Base-by-base conservation (phyloP, 177 flowering plant genomes). In the Telopea speciosissima region DNA sequence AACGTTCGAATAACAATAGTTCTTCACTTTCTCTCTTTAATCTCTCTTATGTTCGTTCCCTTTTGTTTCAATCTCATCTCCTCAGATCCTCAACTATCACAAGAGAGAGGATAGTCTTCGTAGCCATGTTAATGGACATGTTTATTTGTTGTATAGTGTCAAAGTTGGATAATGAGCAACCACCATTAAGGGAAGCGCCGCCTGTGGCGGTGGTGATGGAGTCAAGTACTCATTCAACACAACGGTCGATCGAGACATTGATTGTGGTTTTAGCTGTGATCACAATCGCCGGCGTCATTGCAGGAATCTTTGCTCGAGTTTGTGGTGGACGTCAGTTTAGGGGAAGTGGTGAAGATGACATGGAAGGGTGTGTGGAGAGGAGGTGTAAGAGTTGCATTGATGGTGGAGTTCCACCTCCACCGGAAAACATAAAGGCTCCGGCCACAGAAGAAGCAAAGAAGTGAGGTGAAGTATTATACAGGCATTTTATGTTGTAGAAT, bases 341-440 rank as follows among this genome's bases (percentile, higher is more conserved):
- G 5, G 85, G 83, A 60, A 73, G 24, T 45, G 90, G 88, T 3
- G 95, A 87, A 58, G 70, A 88, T 66, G 92, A 89, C 75, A 79
- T 87, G 8, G 97, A 89, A 82, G 92, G 97, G 24, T 91, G 94
- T 92, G 86, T 88, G 1, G 93, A 89, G 70, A 87, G 81, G 68
- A 82, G 75, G 73, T 89, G 97, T 68, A 78, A 85, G 58, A 88
- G 85, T 64, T 91, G 97, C 82, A 83, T 91, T 44, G 97, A 87
- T 40, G 83, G 83, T 28, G 92, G 97, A 9, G 66, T 86, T 62
- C 76, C 87, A 0, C 36, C 31, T 4, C 76, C 82, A 8, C 72
- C 80, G 22, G 79, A 66, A 63, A 80, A 72, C 63, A 0, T 83
- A 19, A 78, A 77, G 67, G n/a, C n/a, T n/a, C 81, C 84, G 12